Evolutionary conservation across 768 basidiomycete genomes (phyloP).

Genomic region (Suillus alpinus): DNA sequence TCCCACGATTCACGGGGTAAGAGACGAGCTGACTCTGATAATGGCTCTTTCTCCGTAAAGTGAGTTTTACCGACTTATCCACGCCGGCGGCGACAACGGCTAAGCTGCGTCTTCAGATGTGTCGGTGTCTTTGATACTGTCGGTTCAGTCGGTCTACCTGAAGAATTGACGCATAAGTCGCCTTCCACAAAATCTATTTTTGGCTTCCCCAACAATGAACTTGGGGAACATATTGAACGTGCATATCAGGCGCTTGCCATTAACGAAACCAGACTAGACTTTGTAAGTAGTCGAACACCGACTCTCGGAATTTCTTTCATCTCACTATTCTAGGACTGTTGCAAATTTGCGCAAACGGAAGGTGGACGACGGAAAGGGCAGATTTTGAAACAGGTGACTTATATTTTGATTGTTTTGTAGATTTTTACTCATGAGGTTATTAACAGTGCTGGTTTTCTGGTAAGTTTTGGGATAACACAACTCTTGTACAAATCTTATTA

Average conservation of each 20-base stretch:
- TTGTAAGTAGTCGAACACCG: slow-evolving; percentile 41
- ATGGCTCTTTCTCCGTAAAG: slow-evolving; percentile 60
- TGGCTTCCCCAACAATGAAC: slow-evolving; percentile 57
- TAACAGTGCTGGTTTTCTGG: slow-evolving; percentile 71
- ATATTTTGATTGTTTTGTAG: background rate
- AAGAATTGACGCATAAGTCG: slow-evolving; percentile 51
- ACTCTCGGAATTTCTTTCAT: background rate
- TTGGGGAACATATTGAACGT: slow-evolving; percentile 62
- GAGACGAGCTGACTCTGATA: slow-evolving; percentile 44
- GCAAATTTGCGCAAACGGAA: slow-evolving; percentile 60
- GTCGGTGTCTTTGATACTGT: slow-evolving; percentile 79
- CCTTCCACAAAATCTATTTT: slow-evolving; percentile 50
- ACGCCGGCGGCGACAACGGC: background rate
- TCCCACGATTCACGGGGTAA: slow-evolving; percentile 51
- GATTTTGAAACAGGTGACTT: slow-evolving; percentile 55
- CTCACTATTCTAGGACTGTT: slow-evolving; percentile 44
- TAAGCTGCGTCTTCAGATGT: slow-evolving; percentile 39
- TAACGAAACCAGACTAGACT: slow-evolving; percentile 65
- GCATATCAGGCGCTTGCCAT: slow-evolving; percentile 72
- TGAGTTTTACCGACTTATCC: slow-evolving; percentile 25
- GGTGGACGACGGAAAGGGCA: slow-evolving; percentile 54
- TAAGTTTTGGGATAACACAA: slow-evolving; percentile 22
- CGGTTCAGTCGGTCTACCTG: slow-evolving; percentile 68
- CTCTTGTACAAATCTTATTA: background rate
- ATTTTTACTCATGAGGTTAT: background rate